Percentiles rank a stretch among this genome's conserved stretches.
These are phyloP conservation scores for Suillus decipiens DNA, from an alignment of 768 basidiomycete genomes.

Conservation along the genomic window DNA sequence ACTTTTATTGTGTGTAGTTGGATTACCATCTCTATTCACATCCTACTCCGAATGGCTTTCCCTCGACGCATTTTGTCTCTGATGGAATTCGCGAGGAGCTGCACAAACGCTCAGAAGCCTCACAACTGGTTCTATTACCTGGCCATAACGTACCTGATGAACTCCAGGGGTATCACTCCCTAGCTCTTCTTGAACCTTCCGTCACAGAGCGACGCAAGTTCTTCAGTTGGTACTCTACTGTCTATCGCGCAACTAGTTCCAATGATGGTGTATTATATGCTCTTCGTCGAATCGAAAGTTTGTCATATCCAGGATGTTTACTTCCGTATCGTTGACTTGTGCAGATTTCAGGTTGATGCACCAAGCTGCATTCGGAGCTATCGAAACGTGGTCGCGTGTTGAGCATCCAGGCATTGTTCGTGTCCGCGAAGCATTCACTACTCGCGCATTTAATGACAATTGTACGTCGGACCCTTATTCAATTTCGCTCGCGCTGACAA, in stretches of 20 bases:
- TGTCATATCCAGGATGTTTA: conserved; percentile 13
- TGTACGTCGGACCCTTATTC: conserved; percentile 52
- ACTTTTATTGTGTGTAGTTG: conserved; percentile 48
- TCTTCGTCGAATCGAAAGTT: conserved; percentile 87
- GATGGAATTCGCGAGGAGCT: conserved; percentile 67
- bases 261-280: conserved; percentile 78
- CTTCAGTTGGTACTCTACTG: conserved; percentile 78
- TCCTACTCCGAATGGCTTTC: conserved; percentile 56
- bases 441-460: conserved; percentile 86
- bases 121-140: conserved; percentile 36
- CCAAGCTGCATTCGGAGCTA: conserved; percentile 76
- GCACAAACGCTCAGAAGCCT: conserved; percentile 49
- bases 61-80: conserved; percentile 80
- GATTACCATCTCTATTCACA: conserved; percentile 92
- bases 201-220: conserved; percentile 66
- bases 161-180: conserved; percentile 86
- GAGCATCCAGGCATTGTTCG: conserved; percentile 84
- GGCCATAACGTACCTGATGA: conserved; percentile 78
- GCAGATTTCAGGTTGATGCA: conserved; percentile 83
- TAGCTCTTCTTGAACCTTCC: conserved; percentile 73
- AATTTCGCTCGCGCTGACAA: neutral
- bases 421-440: conserved; percentile 93
- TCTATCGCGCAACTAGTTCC: conserved; percentile 80
- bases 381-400: conserved; percentile 86
- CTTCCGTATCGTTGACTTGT: conserved; percentile 16